A percentile compares a stretch with the other conserved stretches of the same genome.
These are phyloP conservation scores for Aegilops longissima DNA, from an alignment of 176 grass and related monocot species.

Conservation along the genomic window DNA sequence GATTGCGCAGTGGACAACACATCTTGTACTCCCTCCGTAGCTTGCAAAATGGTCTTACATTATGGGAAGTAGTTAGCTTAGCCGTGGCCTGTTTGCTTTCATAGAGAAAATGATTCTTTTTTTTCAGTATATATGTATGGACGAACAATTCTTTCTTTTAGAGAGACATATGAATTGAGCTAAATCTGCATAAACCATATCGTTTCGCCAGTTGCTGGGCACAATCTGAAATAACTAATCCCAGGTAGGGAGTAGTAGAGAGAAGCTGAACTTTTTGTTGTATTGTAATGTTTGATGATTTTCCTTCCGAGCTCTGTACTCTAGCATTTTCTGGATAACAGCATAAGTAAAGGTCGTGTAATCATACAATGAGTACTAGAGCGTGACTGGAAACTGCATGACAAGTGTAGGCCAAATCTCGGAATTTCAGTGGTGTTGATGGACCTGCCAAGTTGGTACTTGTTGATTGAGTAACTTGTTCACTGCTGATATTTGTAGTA, in stretches of 20 bases:
- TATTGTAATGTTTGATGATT: background rate
- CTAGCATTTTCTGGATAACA: background rate
- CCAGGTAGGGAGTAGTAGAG: background rate
- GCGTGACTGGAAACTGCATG: background rate
- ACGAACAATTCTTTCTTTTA: background rate
- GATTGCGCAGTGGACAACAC: background rate
- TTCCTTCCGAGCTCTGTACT: background rate
- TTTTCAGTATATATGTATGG: background rate
- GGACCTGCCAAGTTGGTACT: background rate
- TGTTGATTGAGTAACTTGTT: background rate
- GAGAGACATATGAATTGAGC: background rate
- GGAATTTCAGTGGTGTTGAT: background rate
- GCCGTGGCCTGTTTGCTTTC: background rate
- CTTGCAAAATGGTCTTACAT: too few relatives aligned
- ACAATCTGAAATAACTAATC: background rate
- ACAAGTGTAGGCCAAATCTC: background rate
- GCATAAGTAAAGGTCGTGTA: background rate
- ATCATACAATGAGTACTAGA: background rate
- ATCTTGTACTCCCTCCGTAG: background rate
- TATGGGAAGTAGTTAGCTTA: background rate
- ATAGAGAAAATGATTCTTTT: background rate
- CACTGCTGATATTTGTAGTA: background rate
- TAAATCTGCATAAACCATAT: background rate
- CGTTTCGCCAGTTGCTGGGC: background rate
- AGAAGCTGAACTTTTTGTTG: background rate